These are phyloP conservation scores for Cordyceps cateniannulata DNA, from an alignment of 2,329 filamentous ascomycete species.

Conservation along the genomic window DNA sequence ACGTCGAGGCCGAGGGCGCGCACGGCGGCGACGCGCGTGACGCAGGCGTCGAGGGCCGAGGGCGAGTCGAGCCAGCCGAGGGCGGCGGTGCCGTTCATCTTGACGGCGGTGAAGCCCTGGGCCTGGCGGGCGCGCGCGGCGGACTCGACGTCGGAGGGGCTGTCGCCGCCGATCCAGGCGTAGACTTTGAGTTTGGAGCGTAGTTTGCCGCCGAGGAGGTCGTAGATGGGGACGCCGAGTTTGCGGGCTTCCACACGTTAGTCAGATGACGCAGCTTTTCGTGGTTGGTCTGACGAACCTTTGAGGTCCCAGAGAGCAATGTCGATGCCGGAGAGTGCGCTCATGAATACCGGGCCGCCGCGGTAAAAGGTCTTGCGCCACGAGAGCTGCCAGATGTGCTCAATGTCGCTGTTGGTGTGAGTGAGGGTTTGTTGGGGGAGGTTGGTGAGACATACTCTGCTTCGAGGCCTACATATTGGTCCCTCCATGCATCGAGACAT, in stretches of 20 bases:
- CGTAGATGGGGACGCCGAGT: constrained; percentile 60
- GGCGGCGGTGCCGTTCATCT: constrained; percentile 77
- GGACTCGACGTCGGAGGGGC: constrained; percentile 57
- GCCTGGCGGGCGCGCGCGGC: constrained; percentile 53
- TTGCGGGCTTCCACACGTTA: too few relatives aligned
- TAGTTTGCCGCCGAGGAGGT: constrained; percentile 69
- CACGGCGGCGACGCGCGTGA: constrained; percentile 62
- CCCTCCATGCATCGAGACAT: constrained; percentile 59
- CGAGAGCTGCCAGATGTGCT: constrained; percentile 71
- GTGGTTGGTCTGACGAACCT: constrained; percentile 27
- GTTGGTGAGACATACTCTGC: constrained; percentile 49
- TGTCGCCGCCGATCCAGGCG: constrained; percentile 71
- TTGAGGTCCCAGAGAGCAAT: constrained; percentile 79
- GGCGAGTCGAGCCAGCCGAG: constrained; percentile 72
- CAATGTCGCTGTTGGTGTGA: constrained; percentile 53
- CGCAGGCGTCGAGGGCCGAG: constrained; percentile 51
- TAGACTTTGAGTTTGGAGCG: constrained; percentile 66
- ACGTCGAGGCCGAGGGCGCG: constrained; percentile 65
- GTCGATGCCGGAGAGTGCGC: constrained; percentile 68
- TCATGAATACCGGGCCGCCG: constrained; percentile 75
- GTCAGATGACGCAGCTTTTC: too few relatives aligned
- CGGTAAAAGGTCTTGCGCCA: constrained; percentile 70
- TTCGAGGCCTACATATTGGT: constrained; percentile 58
- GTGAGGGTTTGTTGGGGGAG: background rate
- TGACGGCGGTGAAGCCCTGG: constrained; percentile 61